phyloP scores from a whole-genome alignment of 2,329 filamentous ascomycete genomes.

The Trichoderma brevicompactum region DNA sequence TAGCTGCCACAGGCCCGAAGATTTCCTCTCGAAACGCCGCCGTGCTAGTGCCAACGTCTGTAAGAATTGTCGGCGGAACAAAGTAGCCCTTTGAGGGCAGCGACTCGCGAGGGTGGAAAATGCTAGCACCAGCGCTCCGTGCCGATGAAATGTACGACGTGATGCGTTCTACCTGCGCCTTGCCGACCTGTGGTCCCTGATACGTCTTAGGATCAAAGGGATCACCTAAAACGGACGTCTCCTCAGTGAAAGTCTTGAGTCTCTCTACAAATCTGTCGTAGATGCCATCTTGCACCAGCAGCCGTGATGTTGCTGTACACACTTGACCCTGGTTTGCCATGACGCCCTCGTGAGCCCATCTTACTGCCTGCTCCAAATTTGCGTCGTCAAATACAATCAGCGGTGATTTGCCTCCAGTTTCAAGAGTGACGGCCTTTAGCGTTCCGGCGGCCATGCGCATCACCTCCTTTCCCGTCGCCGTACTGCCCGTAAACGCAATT shows the following conservation, averaged over 20 bases:
- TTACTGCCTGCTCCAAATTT: conserved; percentile 66
- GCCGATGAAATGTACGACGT: conserved; percentile 68
- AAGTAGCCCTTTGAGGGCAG: conserved; percentile 37
- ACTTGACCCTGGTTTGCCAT: conserved; percentile 63
- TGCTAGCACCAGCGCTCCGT: conserved; percentile 62
- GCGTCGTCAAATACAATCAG: conserved; percentile 64
- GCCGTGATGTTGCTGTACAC: conserved; percentile 62
- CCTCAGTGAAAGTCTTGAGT: conserved; percentile 62
- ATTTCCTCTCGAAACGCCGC: conserved; percentile 40
- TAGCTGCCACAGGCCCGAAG: conserved; percentile 39
- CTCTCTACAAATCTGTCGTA: conserved; percentile 64
- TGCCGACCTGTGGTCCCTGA: conserved; percentile 71
- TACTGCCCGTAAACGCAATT: conserved; percentile 74
- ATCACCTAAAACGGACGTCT: conserved; percentile 64
- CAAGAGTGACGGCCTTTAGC: conserved; percentile 62
- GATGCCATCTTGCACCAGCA: conserved; percentile 61
- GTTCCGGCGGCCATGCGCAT: conserved; percentile 69
- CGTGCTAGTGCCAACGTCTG: conserved; percentile 34
- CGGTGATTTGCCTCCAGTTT: conserved; percentile 65
- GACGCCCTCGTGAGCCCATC: conserved; percentile 49
- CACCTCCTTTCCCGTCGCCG: conserved; percentile 67
- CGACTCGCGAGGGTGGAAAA: conserved; percentile 39
- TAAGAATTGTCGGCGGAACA: conserved; percentile 39
- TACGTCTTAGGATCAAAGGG: conserved; percentile 66
- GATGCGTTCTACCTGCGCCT: conserved; percentile 66